phyloP scores from a whole-genome alignment of 2,329 filamentous ascomycete species.

The Pestalotiopsis sp. region DNA sequence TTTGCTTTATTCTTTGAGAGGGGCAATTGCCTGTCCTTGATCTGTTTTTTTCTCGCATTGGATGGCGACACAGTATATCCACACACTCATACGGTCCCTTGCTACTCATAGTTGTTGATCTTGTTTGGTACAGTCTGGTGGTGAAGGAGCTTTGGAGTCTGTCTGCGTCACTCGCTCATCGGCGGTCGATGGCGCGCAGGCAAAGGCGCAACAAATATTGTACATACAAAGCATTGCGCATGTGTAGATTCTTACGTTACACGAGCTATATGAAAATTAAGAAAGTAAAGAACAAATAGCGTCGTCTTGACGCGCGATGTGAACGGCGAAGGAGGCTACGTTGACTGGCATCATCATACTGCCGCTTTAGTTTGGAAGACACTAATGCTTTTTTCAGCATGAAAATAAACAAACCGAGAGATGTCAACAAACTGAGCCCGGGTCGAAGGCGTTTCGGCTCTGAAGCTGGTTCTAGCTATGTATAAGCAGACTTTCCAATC shows the following conservation, averaged over 20 bases:
- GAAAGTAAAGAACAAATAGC: not conserved
- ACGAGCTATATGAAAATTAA: not conserved
- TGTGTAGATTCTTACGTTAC: slow-evolving; percentile 11
- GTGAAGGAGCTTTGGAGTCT: not conserved
- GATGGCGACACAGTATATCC: slow-evolving; percentile 5
- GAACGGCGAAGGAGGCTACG: no score
- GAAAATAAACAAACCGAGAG: no score
- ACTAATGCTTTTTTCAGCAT: no score
- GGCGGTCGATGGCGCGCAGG: not conserved
- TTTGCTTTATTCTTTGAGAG: not conserved
- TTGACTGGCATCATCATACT: no score
- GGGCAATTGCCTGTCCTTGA: not conserved
- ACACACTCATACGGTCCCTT: not conserved
- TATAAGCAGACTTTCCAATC: no score
- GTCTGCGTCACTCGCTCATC: not conserved
- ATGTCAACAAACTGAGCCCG: no score
- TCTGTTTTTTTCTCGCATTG: slow-evolving; percentile 6
- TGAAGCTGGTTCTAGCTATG: no score
- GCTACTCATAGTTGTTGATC: not conserved
- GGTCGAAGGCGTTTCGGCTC: no score
- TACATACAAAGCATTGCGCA: slow-evolving; percentile 11
- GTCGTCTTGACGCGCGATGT: no score
- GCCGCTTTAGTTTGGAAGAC: no score
- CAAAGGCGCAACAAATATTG: not conserved
- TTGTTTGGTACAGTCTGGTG: slow-evolving; percentile 4